phyloP scores from a whole-genome alignment of 768 basidiomycete genomes.

The Pisolithus microcarpus region DNA sequence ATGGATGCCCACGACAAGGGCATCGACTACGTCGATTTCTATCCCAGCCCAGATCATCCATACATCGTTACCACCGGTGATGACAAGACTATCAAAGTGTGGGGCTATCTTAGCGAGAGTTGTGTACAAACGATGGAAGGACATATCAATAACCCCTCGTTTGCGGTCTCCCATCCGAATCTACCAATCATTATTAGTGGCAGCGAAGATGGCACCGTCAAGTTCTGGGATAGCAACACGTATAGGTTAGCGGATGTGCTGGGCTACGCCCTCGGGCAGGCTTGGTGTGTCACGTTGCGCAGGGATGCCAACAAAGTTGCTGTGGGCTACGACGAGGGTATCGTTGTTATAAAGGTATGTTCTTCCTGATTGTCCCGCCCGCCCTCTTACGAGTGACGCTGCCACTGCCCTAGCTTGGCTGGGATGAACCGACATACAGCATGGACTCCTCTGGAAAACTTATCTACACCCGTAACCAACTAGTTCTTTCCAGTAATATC shows the following conservation, averaged over 20 bases:
- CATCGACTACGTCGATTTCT: constrained; percentile 98
- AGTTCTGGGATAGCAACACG: constrained; percentile 96
- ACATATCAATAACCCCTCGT: constrained; percentile 96
- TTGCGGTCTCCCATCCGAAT: constrained; percentile 94
- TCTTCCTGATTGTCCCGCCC: too few relatives aligned
- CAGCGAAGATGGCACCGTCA: constrained; percentile 94
- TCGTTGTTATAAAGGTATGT: constrained; percentile 83
- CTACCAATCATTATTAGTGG: constrained; percentile 90
- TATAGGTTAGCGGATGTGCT: constrained; percentile 95
- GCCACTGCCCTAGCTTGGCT: constrained; percentile 58
- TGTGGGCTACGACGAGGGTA: constrained; percentile 93
- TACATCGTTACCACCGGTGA: constrained; percentile 96
- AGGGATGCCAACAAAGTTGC: constrained; percentile 88
- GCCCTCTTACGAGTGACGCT: background rate
- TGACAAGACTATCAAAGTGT: constrained; percentile 96
- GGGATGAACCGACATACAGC: constrained; percentile 91
- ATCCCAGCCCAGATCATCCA: constrained; percentile 94
- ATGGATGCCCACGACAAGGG: constrained; percentile 99
- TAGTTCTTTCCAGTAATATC: constrained; percentile 84
- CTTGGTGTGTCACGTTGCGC: constrained; percentile 87
- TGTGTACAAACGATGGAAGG: constrained; percentile 98
- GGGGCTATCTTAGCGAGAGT: constrained; percentile 98
- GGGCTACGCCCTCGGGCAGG: constrained; percentile 89
- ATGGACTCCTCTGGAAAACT: constrained; percentile 96
- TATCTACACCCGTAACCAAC: constrained; percentile 87